Base-by-base conservation (phyloP, 2,329 filamentous ascomycete species). In the Volutella citrinella region DNA sequence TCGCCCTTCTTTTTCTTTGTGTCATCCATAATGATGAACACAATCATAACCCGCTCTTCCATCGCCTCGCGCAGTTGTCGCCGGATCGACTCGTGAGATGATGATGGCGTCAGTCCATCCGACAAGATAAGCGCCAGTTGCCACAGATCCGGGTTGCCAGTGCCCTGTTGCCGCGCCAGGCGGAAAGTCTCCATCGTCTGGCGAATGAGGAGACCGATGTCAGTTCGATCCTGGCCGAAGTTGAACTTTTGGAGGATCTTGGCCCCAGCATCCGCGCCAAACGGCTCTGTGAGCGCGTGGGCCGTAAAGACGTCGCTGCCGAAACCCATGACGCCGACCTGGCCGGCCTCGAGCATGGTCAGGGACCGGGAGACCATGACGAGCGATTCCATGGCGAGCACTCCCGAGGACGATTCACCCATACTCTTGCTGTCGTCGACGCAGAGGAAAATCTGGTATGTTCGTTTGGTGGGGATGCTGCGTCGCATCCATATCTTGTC, bases 401-500 rank as follows among this genome's bases (percentile, higher is more conserved):
- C 74, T 25, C 84, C 85, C 9, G 84, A 84, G 16, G 76, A 80
- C 3, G 72, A 72, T 57, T 95, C 89, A 12, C 86, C 82, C 93
- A 99, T 99, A 40, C 82, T 89, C 61, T 86, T 87, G 53, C 84
- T 91, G 68, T 98, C 93, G 61, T 99, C 93, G 22, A 99, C 88
- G 23, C 93, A 94, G 30, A 99, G 83, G 69, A 98, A 81, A 61
- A 98, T 94, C 64, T 99, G 94, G 65, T 98, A 98, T 37, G 83
- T 84, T 24, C 94, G 84, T 66, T 97, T 97, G 22, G 84, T 91
- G 2, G 94, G 94, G 30, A 95, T 81, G 20, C 80, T 84, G 36
- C 94, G 82, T 11, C 94, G 85, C 84, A 98, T 95, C 93, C 93
- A 99, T 65, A 99, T 99, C 73, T 98, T 98, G 76, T 99, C 93